Percentiles rank a stretch among this genome's conserved stretches.
These are phyloP conservation scores for Leonotis leonurus DNA, from an alignment of 257 asterid species.

Conservation along the genomic window DNA sequence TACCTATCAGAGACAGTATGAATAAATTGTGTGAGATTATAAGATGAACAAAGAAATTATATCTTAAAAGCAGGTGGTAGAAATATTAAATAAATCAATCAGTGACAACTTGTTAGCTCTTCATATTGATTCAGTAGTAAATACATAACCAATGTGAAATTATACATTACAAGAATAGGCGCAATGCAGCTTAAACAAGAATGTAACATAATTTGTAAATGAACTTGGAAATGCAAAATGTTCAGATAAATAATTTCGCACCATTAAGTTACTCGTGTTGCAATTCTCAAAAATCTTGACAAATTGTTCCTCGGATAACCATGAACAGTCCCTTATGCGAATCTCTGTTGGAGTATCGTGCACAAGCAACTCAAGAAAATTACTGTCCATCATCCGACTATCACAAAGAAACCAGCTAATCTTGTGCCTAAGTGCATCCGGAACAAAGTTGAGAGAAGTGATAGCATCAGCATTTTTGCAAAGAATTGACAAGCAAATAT, in stretches of 20 bases:
- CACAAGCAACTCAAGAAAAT: constrained; percentile 60
- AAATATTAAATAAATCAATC: constrained; percentile 1
- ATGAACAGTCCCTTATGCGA: constrained; percentile 74
- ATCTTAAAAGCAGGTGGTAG: not conserved
- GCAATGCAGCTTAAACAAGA: not conserved
- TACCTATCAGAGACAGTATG: constrained; percentile 63
- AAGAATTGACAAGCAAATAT: constrained; percentile 60
- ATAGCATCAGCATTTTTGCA: constrained; percentile 71
- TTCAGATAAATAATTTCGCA: constrained; percentile 18
- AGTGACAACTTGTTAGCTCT: too few species aligned
- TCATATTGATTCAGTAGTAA: too few species aligned
- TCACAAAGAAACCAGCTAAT: constrained; percentile 70
- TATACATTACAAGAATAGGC: constrained; percentile 9
- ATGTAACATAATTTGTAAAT: not conserved
- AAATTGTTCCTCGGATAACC: constrained; percentile 76
- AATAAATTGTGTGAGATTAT: not conserved
- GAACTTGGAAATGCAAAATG: not conserved
- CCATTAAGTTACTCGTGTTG: constrained; percentile 53
- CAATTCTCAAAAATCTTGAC: constrained; percentile 44
- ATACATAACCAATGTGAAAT: not conserved
- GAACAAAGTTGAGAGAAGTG: constrained; percentile 70
- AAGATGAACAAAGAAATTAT: not conserved
- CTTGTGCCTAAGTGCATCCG: constrained; percentile 69
- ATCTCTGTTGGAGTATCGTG: constrained; percentile 75
- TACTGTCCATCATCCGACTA: constrained; percentile 51